Conservation (phyloP, 495 filamentous ascomycete species). For the Aspergillus sclerotiicarbonarius region DNA sequence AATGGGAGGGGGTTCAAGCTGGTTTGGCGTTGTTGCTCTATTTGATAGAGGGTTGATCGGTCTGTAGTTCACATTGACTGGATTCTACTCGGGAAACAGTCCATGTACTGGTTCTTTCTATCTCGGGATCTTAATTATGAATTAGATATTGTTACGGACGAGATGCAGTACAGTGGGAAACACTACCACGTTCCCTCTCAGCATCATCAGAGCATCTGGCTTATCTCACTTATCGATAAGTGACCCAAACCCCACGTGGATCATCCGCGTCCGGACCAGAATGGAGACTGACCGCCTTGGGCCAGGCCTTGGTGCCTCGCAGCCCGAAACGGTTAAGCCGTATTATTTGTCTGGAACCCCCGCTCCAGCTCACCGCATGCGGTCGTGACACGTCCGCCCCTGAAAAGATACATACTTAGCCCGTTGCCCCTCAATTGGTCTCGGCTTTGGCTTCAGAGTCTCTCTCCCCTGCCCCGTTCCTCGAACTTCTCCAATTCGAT, state of each 20-base stretch:
- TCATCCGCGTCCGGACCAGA: background rate
- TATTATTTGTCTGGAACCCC: constrained; percentile 8
- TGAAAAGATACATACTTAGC: background rate
- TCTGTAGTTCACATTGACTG: background rate
- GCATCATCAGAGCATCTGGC: too few relatives aligned
- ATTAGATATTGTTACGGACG: background rate
- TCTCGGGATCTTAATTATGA: background rate
- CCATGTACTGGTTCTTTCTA: background rate
- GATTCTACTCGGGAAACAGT: too few relatives aligned
- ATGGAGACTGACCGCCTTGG: background rate
- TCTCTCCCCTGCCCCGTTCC: constrained; percentile 9
- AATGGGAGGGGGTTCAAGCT: background rate
- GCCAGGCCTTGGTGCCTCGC: constrained; percentile 3
- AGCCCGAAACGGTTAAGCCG: constrained; percentile 7
- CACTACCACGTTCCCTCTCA: background rate
- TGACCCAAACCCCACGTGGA: constrained; percentile 7
- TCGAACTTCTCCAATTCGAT: constrained; percentile 3
- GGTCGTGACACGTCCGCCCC: constrained; percentile 26
- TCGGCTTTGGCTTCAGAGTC: background rate
- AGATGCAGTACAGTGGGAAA: background rate
- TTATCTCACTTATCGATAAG: constrained; percentile 19
- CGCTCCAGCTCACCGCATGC: constrained; percentile 32
- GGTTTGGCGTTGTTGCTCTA: background rate
- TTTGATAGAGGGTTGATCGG: background rate
- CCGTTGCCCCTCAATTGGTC: background rate